Base-by-base conservation (phyloP, 2,329 filamentous ascomycete species). In the Chaetomium sp. region DNA sequence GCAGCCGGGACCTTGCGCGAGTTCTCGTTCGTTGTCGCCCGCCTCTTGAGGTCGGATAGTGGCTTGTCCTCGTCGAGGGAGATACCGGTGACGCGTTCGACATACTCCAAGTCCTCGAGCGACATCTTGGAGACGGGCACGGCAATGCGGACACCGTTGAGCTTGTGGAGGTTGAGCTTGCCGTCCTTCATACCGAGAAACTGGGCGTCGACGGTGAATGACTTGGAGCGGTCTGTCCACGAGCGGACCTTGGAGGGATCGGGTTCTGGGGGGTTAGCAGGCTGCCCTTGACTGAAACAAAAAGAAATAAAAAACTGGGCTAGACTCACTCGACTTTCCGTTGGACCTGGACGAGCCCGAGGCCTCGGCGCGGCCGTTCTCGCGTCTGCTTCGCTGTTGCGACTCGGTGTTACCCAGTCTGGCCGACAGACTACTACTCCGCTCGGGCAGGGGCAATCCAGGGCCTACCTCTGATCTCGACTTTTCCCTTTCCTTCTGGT, bases 131-230 rank as follows among this genome's bases (percentile, higher is more conserved):
- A 83, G 31, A 98, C 87, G 2, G 95, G 95, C 4, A 99, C 95
- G 9, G 95, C 95, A 77, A 99, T 99, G 78, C 98, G 98, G 72
- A 99, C 93, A 45, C 95, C 95, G 75, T 99, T 99, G 78, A 92
- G 85, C 80, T 99, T 99, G 81, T 99, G 95, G 25, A 99, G 82
- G 77, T 99, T 96, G 70, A 99, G 96, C 78, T 98, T 98, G 68
- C 93, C 92, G 75, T 98, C 95, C 75, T 92, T 92, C 60, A 98
- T 84, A 31, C 93, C 94, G 59, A 99, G 87, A 74, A 98, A 99
- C 75, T 99, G 92, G 19, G 95, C 95, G 70, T 98, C 95, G 62
- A 99, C 95, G 71, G 92, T 98, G 79, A 99, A 99, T 0, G 93
- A 94, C 72, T 94, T 95, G 42, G 92, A 92, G 70, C 95, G 87